Base-by-base conservation (phyloP, 345 rosid species). In the Aquilaria malaccensis region DNA sequence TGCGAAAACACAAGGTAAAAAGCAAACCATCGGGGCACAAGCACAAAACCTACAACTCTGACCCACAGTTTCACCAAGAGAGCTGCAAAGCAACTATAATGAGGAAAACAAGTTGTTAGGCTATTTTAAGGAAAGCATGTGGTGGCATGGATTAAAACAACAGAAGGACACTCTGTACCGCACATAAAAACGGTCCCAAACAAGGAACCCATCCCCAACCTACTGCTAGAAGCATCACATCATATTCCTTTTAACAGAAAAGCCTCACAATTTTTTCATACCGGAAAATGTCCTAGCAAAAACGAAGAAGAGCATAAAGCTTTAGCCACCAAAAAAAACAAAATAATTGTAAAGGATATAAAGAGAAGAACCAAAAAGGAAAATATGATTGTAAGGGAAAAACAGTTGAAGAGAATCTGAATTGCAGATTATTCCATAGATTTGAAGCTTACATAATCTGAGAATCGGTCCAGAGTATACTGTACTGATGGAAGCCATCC, bases 401-500 rank as follows among this genome's bases (percentile, higher is more conserved):
- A 13, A 49, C 14, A 32, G n/a, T 37, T 37, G 43, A 37, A 37
- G 7, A 37, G 43, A 37, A 37, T 37, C 43, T 37, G 7, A 37
- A 9, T 4, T 37, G 43, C 43, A 5, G 43, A 37, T 37, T 37
- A 37, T 37, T 37, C 7, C 43, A 37, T 37, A 37, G 43, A 37
- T 31, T 45, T 7, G 65, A 66, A 3, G 61, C 93, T 84, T 72
- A 88, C 97, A 78, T 80, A 76, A 91, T 85, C 65, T 79, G 81
- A 48, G 91, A 87, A 72, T 85, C 84, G 43, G 92, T 86, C 98
- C 98, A 92, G 63, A 87, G 86, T 68, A 92, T 74, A 68, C 87
- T 78, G 68, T 92, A 92, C 30, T 76, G 95, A 75, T 92, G 98
- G 68, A 77, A 87, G 76, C 83, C 98, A 29, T 89, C 89, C 33